phyloP scores from a whole-genome alignment of 495 filamentous ascomycete species.

The Cenococcum geophilum region DNA sequence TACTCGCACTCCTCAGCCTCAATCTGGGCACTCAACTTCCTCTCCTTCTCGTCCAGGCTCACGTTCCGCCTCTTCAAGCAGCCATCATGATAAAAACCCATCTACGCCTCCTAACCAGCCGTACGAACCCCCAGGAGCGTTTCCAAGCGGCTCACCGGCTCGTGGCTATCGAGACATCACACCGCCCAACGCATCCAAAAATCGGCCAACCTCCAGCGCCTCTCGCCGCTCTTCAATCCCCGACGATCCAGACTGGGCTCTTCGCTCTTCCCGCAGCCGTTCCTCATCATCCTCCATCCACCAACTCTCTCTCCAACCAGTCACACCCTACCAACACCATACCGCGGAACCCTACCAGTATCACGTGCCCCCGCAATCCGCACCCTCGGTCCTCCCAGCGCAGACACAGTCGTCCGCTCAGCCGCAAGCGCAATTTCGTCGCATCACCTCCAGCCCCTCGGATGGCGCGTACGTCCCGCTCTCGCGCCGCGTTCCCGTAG shows the following conservation, averaged over 20 bases:
- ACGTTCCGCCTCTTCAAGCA: constrained; percentile 34
- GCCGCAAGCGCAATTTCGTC: constrained; percentile 13
- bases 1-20: constrained; percentile 19
- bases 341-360: constrained; percentile 25
- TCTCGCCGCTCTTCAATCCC: constrained; percentile 26
- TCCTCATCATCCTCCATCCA: constrained; percentile 28
- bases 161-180: constrained; percentile 23
- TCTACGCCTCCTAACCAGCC: constrained; percentile 24
- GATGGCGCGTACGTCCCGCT: constrained; percentile 19
- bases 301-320: constrained; percentile 14
- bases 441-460: background rate
- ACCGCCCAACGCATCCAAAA: constrained; percentile 18
- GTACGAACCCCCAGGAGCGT: constrained; percentile 24
- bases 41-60: constrained; percentile 29
- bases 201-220: constrained; percentile 34
- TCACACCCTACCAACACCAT: constrained; percentile 25
- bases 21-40: constrained; percentile 11
- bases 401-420: constrained; percentile 10
- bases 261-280: constrained; percentile 4
- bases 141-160: constrained; percentile 23
- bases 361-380: constrained; percentile 6
- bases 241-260: constrained; percentile 28
- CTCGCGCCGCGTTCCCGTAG: constrained; percentile 28
- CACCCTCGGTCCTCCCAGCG: background rate
- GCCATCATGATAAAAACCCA: constrained; percentile 23